Evolutionary conservation across 441 rosid species (phyloP), one percentile per base, ranked within the genome.

Genomic region (Lepidium campestre): DNA sequence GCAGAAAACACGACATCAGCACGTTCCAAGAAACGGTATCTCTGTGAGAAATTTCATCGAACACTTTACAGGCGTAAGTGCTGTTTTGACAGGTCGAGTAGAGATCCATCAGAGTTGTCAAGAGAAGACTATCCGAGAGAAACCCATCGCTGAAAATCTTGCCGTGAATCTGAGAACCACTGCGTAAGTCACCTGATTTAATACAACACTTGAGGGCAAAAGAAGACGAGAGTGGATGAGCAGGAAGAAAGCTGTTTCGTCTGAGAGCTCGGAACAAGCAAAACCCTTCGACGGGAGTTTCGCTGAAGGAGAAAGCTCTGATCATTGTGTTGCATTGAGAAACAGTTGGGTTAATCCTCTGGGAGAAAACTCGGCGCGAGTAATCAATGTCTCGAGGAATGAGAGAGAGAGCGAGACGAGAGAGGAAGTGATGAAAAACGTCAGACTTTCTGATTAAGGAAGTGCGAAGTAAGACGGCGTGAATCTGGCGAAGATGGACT

Each of bases 11-110:
- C 45, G 98, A 85, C 57, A 89, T 74, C 61, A 91, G 64, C 23
- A 89, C 95, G 70, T 89, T 89, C 86, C 89, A 89, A 15, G 88
- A 80, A 36, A 91, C 86, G 7, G 67, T 75, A 50, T 91, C 98
- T 68, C 79, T 86, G 0, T 62, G 56, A 29, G 81, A 73, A 36
- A 87, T 89, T 57, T 89, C 95, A 57, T 89, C 95, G 68, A 89
- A 91, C 86, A 91, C 83, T 29, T 75, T 79, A 70, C 75, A 77
- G 6, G 94, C 88, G 20, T 82, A 79, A 20, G 4, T 46, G 4
- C 74, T 61, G 41, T 59, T 72, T 17, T 39, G 67, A 6, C 75
- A 77, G 8, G 46, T 12, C 0, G 90, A 86, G 57, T 89, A 92
- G 1, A 86, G 54, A 56, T 80, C 88, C 85, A 87, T 82, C 73